Evolutionary conservation across 2,329 filamentous ascomycete species (phyloP).

Genomic region (Dactylellina leptospora): DNA sequence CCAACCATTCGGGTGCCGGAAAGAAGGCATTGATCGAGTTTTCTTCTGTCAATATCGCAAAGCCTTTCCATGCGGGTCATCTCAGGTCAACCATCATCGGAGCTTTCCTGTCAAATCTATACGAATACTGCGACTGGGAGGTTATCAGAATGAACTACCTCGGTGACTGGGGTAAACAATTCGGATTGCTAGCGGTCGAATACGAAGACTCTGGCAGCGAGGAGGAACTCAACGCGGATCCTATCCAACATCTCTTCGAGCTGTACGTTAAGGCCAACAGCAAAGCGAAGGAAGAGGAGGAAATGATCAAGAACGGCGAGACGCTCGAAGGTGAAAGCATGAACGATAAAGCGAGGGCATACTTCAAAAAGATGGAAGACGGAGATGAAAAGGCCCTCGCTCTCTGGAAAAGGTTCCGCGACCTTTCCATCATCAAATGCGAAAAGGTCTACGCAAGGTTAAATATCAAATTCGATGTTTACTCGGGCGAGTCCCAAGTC

Average conservation of each 20-base stretch:
- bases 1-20: conserved; percentile 68
- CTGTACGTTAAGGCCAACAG: conserved; percentile 80
- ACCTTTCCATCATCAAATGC: conserved; percentile 73
- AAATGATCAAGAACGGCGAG: conserved; percentile 60
- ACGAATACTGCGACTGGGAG: conserved; percentile 74
- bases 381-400: conserved; percentile 70
- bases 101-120: conserved; percentile 75
- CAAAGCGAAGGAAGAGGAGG: conserved; percentile 65
- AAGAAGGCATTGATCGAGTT: conserved; percentile 81
- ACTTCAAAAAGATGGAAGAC: conserved; percentile 77
- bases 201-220: conserved; percentile 80
- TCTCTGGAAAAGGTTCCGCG: conserved; percentile 73
- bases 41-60: conserved; percentile 85
- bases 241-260: conserved; percentile 82
- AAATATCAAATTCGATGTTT: conserved; percentile 75
- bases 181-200: conserved; percentile 73
- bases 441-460: conserved; percentile 74
- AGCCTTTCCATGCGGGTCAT: conserved; percentile 80
- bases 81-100: conserved; percentile 80
- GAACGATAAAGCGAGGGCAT: conserved; percentile 78
- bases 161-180: conserved; percentile 81
- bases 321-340: conserved; percentile 56
- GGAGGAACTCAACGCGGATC: conserved; percentile 74
- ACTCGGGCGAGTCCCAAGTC: conserved; percentile 79
- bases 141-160: conserved; percentile 78